Conservation (phyloP, 2,329 filamentous ascomycete genomes). For the Albophoma yamanashiensis region DNA sequence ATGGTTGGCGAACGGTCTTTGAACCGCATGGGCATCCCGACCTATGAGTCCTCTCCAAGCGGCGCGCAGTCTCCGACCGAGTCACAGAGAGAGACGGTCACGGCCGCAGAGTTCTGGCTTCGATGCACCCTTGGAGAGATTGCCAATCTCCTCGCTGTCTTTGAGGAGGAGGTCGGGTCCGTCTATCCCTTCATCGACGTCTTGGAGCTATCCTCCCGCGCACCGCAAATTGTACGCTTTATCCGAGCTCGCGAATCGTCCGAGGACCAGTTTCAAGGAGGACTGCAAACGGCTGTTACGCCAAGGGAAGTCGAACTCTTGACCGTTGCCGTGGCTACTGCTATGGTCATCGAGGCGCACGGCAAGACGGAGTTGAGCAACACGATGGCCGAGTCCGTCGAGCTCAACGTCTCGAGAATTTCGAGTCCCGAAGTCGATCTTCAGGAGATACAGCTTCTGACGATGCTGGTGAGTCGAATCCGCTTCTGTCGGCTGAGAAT, state of each 20-base stretch:
- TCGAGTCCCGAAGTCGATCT: conserved; percentile 18
- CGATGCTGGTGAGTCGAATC: conserved; percentile 14
- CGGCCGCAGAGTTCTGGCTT: conserved; percentile 12
- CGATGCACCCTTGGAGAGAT: conserved; percentile 14
- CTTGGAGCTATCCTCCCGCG: conserved; percentile 12
- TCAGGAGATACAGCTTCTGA: conserved; percentile 21
- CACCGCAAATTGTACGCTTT: conserved; percentile 14
- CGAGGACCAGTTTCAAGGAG: background rate
- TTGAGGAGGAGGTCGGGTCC: conserved; percentile 27
- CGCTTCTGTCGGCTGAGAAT: background rate
- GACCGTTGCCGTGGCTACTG: conserved; percentile 22
- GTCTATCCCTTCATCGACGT: conserved; percentile 24
- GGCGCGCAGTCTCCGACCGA: conserved; percentile 11
- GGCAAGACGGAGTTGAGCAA: conserved; percentile 17
- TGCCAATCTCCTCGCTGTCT: conserved; percentile 20
- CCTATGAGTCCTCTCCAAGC: conserved; percentile 13
- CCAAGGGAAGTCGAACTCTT: conserved; percentile 21
- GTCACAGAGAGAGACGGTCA: conserved; percentile 1
- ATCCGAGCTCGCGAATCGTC: conserved; percentile 6
- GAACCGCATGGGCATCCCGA: conserved; percentile 22
- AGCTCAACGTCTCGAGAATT: conserved; percentile 16
- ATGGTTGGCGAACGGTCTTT: conserved; percentile 23
- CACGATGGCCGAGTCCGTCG: conserved; percentile 17
- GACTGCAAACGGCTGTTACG: background rate
- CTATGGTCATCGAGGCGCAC: conserved; percentile 19